These are phyloP conservation scores for Sistotremastrum niveocremeum DNA, from an alignment of 768 basidiomycete species.

Conservation along the genomic window DNA sequence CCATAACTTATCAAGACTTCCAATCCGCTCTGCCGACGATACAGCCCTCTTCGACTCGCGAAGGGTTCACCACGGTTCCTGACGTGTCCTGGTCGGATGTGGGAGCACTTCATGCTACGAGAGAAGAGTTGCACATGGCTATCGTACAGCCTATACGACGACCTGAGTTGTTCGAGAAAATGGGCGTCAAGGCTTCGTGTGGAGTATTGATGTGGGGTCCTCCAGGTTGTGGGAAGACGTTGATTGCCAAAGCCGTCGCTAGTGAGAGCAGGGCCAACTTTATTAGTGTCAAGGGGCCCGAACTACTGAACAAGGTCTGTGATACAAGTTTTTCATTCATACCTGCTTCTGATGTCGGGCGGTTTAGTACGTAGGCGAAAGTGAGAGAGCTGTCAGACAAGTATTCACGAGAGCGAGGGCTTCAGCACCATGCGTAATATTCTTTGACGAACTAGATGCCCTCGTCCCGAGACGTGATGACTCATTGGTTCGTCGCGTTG, in stretches of 20 bases:
- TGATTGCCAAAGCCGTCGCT: slow-evolving; percentile 96
- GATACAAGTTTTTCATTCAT: background rate
- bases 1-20: slow-evolving; percentile 76
- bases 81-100: slow-evolving; percentile 93
- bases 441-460: slow-evolving; percentile 91
- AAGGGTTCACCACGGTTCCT: slow-evolving; percentile 95
- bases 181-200: slow-evolving; percentile 85
- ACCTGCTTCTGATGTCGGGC: background rate
- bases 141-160: slow-evolving; percentile 89
- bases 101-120: slow-evolving; percentile 73
- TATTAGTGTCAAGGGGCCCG: slow-evolving; percentile 96
- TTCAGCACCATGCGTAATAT: slow-evolving; percentile 88
- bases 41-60: slow-evolving; percentile 92
- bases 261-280: slow-evolving; percentile 94
- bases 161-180: slow-evolving; percentile 76
- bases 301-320: slow-evolving; percentile 86
- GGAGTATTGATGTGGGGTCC: slow-evolving; percentile 98
- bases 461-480: slow-evolving; percentile 86
- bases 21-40: slow-evolving; percentile 67
- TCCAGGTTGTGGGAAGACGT: slow-evolving; percentile 94
- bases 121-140: slow-evolving; percentile 94
- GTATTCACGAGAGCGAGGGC: slow-evolving; percentile 90
- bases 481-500: slow-evolving; percentile 44
- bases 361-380: slow-evolving; percentile 87
- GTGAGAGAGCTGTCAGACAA: slow-evolving; percentile 87